These are phyloP conservation scores for Mycena alexandri DNA, from an alignment of 768 basidiomycete genomes.

Conservation along the genomic window DNA sequence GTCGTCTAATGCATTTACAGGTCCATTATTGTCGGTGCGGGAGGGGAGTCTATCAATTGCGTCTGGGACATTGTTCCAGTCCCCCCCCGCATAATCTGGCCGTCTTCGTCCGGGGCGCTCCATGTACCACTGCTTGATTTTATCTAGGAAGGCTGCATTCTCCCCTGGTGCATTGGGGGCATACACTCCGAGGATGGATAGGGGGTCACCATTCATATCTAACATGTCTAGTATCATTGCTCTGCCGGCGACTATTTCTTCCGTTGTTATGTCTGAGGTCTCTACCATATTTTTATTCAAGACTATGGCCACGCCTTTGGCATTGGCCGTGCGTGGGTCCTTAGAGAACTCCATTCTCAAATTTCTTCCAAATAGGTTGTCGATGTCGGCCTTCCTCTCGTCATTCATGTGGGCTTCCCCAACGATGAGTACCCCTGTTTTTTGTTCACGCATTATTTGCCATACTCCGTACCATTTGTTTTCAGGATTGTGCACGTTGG, in stretches of 20 bases:
- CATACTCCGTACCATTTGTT: neutral
- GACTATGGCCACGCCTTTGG: neutral
- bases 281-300: neutral
- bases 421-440: neutral
- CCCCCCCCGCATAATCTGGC: neutral
- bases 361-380: neutral
- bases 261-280: neutral
- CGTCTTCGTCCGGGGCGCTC: neutral
- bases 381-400: neutral
- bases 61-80: neutral
- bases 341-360: neutral
- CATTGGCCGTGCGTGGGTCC: too few relatives aligned
- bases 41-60: neutral
- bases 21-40: neutral
- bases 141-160: too few relatives aligned
- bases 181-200: slow-evolving; percentile 48
- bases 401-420: neutral
- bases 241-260: neutral
- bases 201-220: neutral
- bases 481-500: neutral
- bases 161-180: slow-evolving; percentile 46
- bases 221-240: neutral
- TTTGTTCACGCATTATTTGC: neutral
- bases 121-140: neutral
- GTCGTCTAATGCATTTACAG: neutral